Evolutionary conservation across 2,329 filamentous ascomycete genomes (phyloP), one percentile per base, ranked within the genome.

Genomic region (Colletotrichum truncatum): DNA sequence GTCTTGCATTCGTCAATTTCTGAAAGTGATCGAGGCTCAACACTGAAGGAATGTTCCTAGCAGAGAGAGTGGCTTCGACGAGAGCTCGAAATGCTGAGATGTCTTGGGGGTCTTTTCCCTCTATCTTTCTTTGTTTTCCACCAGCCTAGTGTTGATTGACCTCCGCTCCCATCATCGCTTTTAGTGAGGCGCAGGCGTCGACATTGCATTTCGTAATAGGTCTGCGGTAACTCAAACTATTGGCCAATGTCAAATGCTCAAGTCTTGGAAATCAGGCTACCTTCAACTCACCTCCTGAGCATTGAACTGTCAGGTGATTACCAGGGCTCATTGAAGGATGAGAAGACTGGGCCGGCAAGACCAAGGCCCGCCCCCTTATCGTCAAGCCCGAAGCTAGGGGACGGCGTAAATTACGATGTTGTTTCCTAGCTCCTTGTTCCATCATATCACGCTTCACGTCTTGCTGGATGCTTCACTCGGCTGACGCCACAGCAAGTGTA

Each of bases 1-100:
- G 55, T 49, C 39, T 32, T 12, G 39, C 48, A 65, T 65, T 65
- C 62, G 62, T 65, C 62, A 65, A 65, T 62, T 51, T 23, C 30
- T 7, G 18, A 55, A 32, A 30, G 23, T 51, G 61, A n/a, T n/a
- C n/a, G n/a, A n/a, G 54, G 54, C 45, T 52, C 54, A 23, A 25
- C 51, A 45, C 45, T 45, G 54, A 46, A 36, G n/a, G 23, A 21
- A 30, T 45, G 32, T 38, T 39, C 25, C 32, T 9, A 18, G 34
- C 54, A 64, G 46, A 38, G 46, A 38, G 46, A 9, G 9, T 10
- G 9, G 16, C 23, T 64, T 36, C 23, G n/a, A 11, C 6, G 16
- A 32, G 30, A 34, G 45, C 32, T 23, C 23, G 26, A 23, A 36
- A 28, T 36, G n/a, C n/a, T n/a, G 30, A 39, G 23, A 45, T 45